A percentile compares a stretch with the other conserved stretches of the same genome.
phyloP scores from a whole-genome alignment of 108 stramenopile species.

The Nannochloropsis granulata region DNA sequence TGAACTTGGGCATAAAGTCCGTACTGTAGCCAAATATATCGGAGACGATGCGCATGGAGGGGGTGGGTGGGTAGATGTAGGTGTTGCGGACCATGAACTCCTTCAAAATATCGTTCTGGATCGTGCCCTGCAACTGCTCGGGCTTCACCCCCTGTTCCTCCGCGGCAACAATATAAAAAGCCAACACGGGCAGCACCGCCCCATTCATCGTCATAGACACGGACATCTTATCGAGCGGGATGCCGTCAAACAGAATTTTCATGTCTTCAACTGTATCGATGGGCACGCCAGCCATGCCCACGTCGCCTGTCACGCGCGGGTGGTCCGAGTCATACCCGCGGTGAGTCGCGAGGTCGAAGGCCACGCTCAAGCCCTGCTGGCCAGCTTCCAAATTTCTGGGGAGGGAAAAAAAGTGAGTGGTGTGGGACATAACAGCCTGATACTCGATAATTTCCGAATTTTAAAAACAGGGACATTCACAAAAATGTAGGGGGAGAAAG shows the following conservation, averaged over 20 bases:
- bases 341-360: slow-evolving; percentile 94
- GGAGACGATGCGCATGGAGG: slow-evolving; percentile 65
- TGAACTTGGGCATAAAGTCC: slow-evolving; percentile 87
- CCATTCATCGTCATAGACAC: slow-evolving; percentile 97
- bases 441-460: not conserved
- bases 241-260: slow-evolving; percentile 89
- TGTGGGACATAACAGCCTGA: not conserved
- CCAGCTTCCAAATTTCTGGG: slow-evolving; percentile 65
- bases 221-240: slow-evolving; percentile 81
- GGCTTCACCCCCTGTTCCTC: slow-evolving; percentile 44
- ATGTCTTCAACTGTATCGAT: slow-evolving; percentile 86
- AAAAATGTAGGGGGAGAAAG: too few relatives aligned
- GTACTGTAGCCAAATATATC: slow-evolving; percentile 91
- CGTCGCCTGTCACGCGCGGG: slow-evolving; percentile 84
- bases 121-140: slow-evolving; percentile 64
- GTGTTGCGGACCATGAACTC: slow-evolving; percentile 95
- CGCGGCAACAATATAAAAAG: slow-evolving; percentile 86
- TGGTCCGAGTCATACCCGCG: slow-evolving; percentile 94
- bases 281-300: slow-evolving; percentile 97
- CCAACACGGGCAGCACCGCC: slow-evolving; percentile 81
- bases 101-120: slow-evolving; percentile 98
- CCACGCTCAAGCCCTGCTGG: slow-evolving; percentile 84
- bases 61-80: slow-evolving; percentile 84
- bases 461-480: too few relatives aligned
- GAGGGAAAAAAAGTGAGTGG: not conserved